Evolutionary conservation across 495 filamentous ascomycete species (phyloP), one percentile per base, ranked within the genome.

Genomic region (Hypomontagnella submonticulosa): DNA sequence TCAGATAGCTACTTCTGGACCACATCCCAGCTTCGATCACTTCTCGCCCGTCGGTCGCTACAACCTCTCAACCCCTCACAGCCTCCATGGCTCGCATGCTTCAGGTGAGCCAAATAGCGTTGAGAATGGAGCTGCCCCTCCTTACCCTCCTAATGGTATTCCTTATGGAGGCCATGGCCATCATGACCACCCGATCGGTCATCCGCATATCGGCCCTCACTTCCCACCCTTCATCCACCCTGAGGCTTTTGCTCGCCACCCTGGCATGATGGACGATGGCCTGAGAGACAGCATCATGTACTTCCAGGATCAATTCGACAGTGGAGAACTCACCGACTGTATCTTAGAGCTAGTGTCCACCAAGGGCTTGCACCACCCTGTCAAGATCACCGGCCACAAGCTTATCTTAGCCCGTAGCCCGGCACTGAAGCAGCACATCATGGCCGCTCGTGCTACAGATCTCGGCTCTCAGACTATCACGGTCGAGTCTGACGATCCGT

Each of bases 61-160:
- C 50, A 78, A 77, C 0, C 78, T 82, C 4, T 77, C 79, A 4
- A 84, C 82, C 5, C 81, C 83, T 3, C 82, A 81, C 36, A 85
- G 83, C 59, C 81, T 83, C 38, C 82, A 84, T 13, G 83, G 79
- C 13, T 86, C 83, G 3, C 83, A 84, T 49, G 75, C 79, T 16
- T 84, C 83, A 0, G 70, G 66, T 4, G 71, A 74, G 30, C 72
- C 71, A 15, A 75, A 74, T 36, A 75, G 76, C 6, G 62, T 72
- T 8, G 76, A 80, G 27, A 76, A 73, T 52, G 67, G 65, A 27
- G 33, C 57, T 27, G 36, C 62, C 34, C 73, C 68, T 34, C 42
- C 40, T 47, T 73, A 74, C 44, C 67, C 46, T 41, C 67, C 73
- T 6, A 71, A 73, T 41, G 76, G 74, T 10, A 61, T 68, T 13